phyloP scores from a whole-genome alignment of 169 alveolate genomes.

The Babesia gibsoni region DNA sequence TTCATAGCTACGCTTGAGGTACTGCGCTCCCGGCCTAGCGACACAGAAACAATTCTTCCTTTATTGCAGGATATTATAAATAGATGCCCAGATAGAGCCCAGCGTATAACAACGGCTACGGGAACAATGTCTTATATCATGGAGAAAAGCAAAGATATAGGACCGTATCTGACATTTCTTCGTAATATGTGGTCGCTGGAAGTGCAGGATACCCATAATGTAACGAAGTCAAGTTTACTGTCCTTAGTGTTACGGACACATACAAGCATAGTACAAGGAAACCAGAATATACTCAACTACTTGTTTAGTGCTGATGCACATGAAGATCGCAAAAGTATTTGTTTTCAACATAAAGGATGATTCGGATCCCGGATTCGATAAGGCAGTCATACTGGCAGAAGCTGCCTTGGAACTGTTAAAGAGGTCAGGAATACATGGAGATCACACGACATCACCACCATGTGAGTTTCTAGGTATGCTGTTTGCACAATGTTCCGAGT shows the following conservation, averaged over 20 bases:
- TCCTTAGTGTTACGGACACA: background rate
- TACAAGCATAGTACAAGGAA: background rate
- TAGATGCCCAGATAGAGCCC: constrained; percentile 16
- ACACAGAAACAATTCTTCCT: background rate
- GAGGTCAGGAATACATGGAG: background rate
- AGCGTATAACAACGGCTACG: constrained; percentile 3
- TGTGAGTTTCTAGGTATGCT: constrained; percentile 25
- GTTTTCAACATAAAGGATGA: background rate
- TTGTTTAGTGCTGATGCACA: constrained; percentile 23
- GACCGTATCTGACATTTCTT: background rate
- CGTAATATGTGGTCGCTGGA: constrained; percentile 28
- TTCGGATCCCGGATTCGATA: background rate
- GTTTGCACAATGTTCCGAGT: background rate
- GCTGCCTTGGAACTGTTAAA: background rate
- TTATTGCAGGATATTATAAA: constrained; percentile 8
- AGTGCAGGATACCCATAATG: constrained; percentile 21
- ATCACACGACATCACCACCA: constrained; percentile 22
- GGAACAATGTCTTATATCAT: background rate
- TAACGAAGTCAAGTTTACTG: constrained; percentile 2
- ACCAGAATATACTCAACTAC: constrained; percentile 16
- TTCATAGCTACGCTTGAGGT: constrained; percentile 29
- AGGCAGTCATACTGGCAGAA: background rate
- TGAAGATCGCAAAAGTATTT: constrained; percentile 53
- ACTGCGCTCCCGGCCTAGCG: constrained; percentile 3
- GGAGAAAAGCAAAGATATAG: background rate